Evolutionary conservation across 1,284 basidiomycete species (phyloP).

Genomic region (Cryptococcus floricola): DNA sequence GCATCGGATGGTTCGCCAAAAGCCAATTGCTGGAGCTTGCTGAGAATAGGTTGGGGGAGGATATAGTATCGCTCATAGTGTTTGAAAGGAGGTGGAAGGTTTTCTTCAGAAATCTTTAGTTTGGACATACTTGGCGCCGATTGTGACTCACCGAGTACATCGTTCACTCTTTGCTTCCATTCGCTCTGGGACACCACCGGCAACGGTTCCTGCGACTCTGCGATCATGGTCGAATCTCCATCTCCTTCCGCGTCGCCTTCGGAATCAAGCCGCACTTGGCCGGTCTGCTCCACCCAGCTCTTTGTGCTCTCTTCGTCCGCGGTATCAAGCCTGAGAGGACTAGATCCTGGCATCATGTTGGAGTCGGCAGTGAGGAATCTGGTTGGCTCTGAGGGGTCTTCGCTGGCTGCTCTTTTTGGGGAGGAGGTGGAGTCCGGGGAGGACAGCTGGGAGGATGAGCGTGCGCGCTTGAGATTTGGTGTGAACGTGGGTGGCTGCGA

Average conservation of each 20-base stretch:
- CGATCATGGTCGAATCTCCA: conserved; percentile 5
- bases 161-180: conserved; percentile 21
- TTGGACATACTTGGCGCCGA: not conserved
- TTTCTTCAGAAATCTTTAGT: conserved; percentile 13
- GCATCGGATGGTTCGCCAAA: conserved; percentile 17
- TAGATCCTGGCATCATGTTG: conserved; percentile 12
- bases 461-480: conserved; percentile 28
- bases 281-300: conserved; percentile 38
- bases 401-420: conserved; percentile 46
- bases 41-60: conserved; percentile 31
- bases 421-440: conserved; percentile 33
- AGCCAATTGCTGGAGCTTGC: conserved; percentile 29
- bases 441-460: conserved; percentile 28
- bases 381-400: conserved; percentile 32
- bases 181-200: not conserved
- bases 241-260: conserved; percentile 12
- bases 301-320: conserved; percentile 15
- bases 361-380: conserved; percentile 4
- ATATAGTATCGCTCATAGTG: conserved; percentile 36
- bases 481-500: not conserved
- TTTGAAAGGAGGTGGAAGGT: conserved; percentile 33
- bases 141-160: conserved; percentile 21
- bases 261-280: conserved; percentile 32
- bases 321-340: conserved; percentile 23
- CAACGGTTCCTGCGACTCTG: not conserved